Evolutionary conservation across 1,139 yeast genomes (phyloP).

Genomic region (Nakaseomyces delphensis): DNA sequence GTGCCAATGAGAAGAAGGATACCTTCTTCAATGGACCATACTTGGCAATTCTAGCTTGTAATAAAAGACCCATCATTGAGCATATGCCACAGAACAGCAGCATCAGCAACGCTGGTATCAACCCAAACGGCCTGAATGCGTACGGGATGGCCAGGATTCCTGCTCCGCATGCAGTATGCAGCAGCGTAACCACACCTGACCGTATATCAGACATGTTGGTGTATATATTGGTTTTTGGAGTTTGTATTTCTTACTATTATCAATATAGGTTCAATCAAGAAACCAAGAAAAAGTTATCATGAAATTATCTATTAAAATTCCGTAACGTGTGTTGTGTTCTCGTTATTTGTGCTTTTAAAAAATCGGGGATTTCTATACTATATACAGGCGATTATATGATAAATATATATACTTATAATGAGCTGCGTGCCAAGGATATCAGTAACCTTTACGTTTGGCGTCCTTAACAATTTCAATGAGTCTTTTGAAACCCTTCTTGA

Average conservation of each 20-base stretch:
- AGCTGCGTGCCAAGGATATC: too few relatives aligned
- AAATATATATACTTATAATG: not conserved
- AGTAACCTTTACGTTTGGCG: slow-evolving; percentile 49
- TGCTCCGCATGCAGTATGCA: slow-evolving; percentile 64
- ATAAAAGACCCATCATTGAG: slow-evolving; percentile 69
- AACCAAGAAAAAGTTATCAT: too few relatives aligned
- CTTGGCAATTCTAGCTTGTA: slow-evolving; percentile 67
- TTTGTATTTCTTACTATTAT: too few relatives aligned
- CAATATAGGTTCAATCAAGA: too few relatives aligned
- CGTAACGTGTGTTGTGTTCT: too few relatives aligned
- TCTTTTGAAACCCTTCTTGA: slow-evolving; percentile 41
- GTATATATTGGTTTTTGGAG: too few relatives aligned
- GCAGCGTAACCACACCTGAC: slow-evolving; percentile 42
- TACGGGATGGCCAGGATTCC: slow-evolving; percentile 90
- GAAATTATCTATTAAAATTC: too few relatives aligned
- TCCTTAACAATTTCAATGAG: slow-evolving; percentile 41
- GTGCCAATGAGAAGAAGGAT: slow-evolving; percentile 84
- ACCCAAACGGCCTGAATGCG: slow-evolving; percentile 80
- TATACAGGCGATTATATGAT: too few relatives aligned
- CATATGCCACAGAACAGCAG: slow-evolving; percentile 70
- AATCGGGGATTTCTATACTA: too few relatives aligned
- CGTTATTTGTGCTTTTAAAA: too few relatives aligned
- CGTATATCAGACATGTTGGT: slow-evolving; percentile 9
- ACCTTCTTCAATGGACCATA: slow-evolving; percentile 62
- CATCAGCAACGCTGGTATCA: slow-evolving; percentile 56